Evolutionary conservation across 768 basidiomycete species (phyloP).

Genomic region (Erythrobasidium yunnanense): DNA sequence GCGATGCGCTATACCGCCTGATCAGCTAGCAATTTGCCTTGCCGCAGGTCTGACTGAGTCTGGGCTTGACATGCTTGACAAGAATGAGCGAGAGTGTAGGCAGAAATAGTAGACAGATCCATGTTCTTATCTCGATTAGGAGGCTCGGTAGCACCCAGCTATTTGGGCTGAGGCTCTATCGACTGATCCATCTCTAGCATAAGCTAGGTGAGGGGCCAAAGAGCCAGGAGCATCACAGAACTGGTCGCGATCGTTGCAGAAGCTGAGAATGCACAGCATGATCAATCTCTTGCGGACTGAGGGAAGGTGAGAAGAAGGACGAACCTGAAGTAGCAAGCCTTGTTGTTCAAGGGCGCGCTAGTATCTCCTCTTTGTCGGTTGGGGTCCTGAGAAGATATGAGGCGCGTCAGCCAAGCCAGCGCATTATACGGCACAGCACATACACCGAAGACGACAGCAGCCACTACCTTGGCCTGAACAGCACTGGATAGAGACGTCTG

Average conservation of each 20-base stretch:
- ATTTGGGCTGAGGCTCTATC: not conserved
- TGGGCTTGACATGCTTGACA: too few species aligned
- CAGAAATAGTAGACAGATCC: too few species aligned
- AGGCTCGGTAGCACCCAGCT: constrained; percentile 18
- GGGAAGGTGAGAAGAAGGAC: not conserved
- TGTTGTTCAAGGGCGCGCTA: not conserved
- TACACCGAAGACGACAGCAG: constrained; percentile 16
- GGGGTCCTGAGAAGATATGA: constrained; percentile 4
- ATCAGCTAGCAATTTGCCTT: too few species aligned
- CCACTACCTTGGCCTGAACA: constrained; percentile 6
- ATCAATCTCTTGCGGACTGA: not conserved
- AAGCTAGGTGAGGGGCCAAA: constrained; percentile 20
- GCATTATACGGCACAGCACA: not conserved
- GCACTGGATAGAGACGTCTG: not conserved
- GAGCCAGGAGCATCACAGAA: constrained; percentile 13
- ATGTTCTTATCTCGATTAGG: too few species aligned
- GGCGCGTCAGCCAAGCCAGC: not conserved
- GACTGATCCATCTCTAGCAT: constrained; percentile 11
- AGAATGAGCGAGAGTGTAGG: too few species aligned
- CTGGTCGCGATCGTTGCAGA: constrained; percentile 8
- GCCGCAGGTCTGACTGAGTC: too few species aligned
- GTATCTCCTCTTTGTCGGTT: not conserved
- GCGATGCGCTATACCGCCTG: too few species aligned
- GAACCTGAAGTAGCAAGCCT: not conserved
- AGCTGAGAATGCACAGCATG: not conserved